Evolutionary conservation across 495 filamentous ascomycete species (phyloP), one percentile per base, ranked within the genome.

Genomic region (Podospora didyma): DNA sequence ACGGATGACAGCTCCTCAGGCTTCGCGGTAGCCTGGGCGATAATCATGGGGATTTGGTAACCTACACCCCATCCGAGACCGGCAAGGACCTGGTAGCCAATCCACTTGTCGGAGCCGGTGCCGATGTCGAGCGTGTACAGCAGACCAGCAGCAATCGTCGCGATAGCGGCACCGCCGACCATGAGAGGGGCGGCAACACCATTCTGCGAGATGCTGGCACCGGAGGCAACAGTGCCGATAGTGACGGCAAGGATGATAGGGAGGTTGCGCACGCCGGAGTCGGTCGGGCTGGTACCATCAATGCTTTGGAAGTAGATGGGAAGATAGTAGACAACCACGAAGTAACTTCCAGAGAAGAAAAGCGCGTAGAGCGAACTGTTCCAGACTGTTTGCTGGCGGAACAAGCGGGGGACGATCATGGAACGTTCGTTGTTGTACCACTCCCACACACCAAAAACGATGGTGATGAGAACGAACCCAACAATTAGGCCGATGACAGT

Each of bases 401-500:
- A 54, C n/a, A 85, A 58, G 1, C 79, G 71, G 0, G 74, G 73
- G 2, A 70, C 64, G 3, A 82, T 56, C 51, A 75, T 76, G 48
- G 76, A 74, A 3, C 60, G 51, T 39, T 79, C 77, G 21, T 68
- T 72, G 53, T 69, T 66, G 34, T 55, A 75, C 12, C 74, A 64
- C 68, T 96, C 85, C 37, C 87, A 64, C 7, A 57, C 72, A 23
- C 49, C 59, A 46, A 68, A 65, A 11, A 28, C 45, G 62, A 79
- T 63, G 66, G 90, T 92, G 24, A 64, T 65, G 46, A 79, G 47
- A 10, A 82, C 71, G 16, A 90, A 76, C 9, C 89, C 67, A 14
- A 89, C 76, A 34, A 93, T 78, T 0, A 93, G 75, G 2, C 78
- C 85, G 53, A 92, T 85, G 61, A 92, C 83, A 17, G 82, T 82